A percentile compares a stretch with the other conserved stretches of the same genome.
Conservation (phyloP, 2,329 filamentous ascomycete species). For the Trichophyton benhamiae region DNA sequence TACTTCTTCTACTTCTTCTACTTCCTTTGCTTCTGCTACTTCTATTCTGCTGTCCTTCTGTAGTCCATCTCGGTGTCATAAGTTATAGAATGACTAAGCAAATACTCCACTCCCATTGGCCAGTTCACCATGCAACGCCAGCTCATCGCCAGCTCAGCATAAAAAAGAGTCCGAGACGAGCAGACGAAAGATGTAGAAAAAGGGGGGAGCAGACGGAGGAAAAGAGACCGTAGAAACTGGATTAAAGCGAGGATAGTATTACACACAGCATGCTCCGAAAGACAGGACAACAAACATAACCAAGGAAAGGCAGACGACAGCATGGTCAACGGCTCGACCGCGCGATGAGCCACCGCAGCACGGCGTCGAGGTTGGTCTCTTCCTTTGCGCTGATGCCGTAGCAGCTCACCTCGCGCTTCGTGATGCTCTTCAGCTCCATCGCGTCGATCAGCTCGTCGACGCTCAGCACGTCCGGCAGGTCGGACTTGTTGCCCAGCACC, state of each 20-base stretch:
- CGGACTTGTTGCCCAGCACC: constrained; percentile 93
- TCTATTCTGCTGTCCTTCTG: too few relatives aligned
- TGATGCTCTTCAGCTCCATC: constrained; percentile 78
- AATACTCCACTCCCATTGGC: too few relatives aligned
- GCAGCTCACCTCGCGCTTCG: constrained; percentile 88
- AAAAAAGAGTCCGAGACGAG: background rate
- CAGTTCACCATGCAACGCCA: too few relatives aligned
- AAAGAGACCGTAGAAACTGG: background rate
- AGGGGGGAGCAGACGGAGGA: background rate
- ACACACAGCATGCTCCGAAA: background rate
- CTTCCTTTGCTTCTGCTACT: too few relatives aligned
- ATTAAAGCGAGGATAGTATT: background rate
- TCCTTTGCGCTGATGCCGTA: constrained; percentile 98
- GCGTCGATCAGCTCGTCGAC: constrained; percentile 93
- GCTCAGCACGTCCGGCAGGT: constrained; percentile 76
- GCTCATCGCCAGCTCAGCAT: too few relatives aligned
- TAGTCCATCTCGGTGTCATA: too few relatives aligned
- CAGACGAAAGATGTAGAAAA: background rate
- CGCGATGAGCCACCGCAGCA: constrained; percentile 91
- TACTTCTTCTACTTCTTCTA: too few relatives aligned
- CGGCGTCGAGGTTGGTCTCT: constrained; percentile 94
- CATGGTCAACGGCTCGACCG: constrained; percentile 57
- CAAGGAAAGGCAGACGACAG: background rate
- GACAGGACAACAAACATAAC: background rate
- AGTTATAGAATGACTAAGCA: too few relatives aligned